Conservation (phyloP, 2,329 filamentous ascomycete genomes). For the Cytospora leucostoma region DNA sequence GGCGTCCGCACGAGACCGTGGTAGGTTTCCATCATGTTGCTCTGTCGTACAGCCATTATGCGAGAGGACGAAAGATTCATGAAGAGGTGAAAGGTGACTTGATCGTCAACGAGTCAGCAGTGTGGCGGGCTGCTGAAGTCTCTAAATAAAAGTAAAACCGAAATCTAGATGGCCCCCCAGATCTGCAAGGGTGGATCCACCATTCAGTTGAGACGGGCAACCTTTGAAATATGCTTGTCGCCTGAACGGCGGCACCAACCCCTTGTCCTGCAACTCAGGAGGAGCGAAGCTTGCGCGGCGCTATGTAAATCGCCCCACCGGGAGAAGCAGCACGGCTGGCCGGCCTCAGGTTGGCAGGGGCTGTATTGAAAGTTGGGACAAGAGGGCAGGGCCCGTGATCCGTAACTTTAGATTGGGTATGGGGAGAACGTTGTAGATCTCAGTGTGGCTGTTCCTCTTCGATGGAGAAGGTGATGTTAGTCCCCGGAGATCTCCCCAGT, state of each 20-base stretch:
- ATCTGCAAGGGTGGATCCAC: constrained; percentile 26
- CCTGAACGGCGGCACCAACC: constrained; percentile 28
- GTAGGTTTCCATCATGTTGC: constrained; percentile 85
- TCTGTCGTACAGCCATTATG: constrained; percentile 27
- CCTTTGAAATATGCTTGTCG: constrained; percentile 28
- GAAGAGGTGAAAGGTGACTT: constrained; percentile 3
- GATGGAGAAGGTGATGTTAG: constrained; percentile 3
- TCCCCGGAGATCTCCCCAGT: background rate
- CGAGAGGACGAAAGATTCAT: constrained; percentile 3
- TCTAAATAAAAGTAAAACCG: constrained; percentile 23
- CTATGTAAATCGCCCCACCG: constrained; percentile 29
- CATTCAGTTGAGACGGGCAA: constrained; percentile 25
- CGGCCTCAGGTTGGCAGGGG: constrained; percentile 28
- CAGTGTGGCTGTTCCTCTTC: constrained; percentile 1
- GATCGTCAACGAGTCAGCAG: constrained; percentile 17
- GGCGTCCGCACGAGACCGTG: constrained; percentile 94
- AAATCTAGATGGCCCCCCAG: constrained; percentile 27
- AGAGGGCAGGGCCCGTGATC: constrained; percentile 15
- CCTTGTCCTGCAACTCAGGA: constrained; percentile 29
- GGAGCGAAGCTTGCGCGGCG: constrained; percentile 30
- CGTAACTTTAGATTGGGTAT: background rate
- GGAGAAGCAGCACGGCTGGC: constrained; percentile 27
- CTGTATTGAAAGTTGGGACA: constrained; percentile 19
- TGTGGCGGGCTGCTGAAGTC: constrained; percentile 17
- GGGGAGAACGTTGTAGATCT: constrained; percentile 2